These are phyloP conservation scores for Lasiodiplodia gonubiensis DNA, from an alignment of 2,329 filamentous ascomycete species.

Conservation along the genomic window DNA sequence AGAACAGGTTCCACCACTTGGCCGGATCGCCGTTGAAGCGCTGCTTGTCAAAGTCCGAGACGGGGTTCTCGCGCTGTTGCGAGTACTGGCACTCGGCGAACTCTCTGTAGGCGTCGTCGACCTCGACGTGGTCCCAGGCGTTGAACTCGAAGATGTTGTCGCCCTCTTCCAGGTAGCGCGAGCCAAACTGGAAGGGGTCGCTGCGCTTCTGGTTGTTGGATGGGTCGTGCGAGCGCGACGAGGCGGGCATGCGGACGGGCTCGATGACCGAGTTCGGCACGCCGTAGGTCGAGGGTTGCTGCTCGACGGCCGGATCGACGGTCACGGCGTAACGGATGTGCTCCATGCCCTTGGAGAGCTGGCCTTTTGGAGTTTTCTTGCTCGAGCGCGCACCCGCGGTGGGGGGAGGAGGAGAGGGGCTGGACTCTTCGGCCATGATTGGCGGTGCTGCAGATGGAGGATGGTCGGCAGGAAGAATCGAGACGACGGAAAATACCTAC, in stretches of 20 bases:
- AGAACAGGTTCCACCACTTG: slow-evolving; percentile 98
- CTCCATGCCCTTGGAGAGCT: slow-evolving; percentile 59
- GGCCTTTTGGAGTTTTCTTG: slow-evolving; percentile 43
- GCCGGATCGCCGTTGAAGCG: slow-evolving; percentile 90
- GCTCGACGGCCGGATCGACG: slow-evolving; percentile 41
- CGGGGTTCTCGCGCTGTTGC: slow-evolving; percentile 83
- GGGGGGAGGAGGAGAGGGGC: not conserved
- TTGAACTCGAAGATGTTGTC: slow-evolving; percentile 98
- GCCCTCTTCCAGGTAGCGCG: slow-evolving; percentile 78
- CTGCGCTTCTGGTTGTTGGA: slow-evolving; percentile 80
- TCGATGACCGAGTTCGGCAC: slow-evolving; percentile 51
- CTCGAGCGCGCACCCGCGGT: not conserved
- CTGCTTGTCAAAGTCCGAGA: slow-evolving; percentile 90
- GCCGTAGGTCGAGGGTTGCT: slow-evolving; percentile 49
- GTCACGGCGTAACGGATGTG: slow-evolving; percentile 59
- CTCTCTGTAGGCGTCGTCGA: slow-evolving; percentile 84
- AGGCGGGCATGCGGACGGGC: slow-evolving; percentile 51
- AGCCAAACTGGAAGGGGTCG: slow-evolving; percentile 96
- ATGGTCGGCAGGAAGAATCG: not conserved
- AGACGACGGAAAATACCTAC: not conserved
- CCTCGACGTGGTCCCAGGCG: slow-evolving; percentile 97
- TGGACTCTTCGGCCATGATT: slow-evolving; percentile 8
- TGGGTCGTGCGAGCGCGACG: slow-evolving; percentile 72
- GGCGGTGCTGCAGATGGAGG: not conserved
- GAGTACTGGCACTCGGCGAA: slow-evolving; percentile 85